phyloP scores from a whole-genome alignment of 306 rosid species.

The Echinosophora koreensis region DNA sequence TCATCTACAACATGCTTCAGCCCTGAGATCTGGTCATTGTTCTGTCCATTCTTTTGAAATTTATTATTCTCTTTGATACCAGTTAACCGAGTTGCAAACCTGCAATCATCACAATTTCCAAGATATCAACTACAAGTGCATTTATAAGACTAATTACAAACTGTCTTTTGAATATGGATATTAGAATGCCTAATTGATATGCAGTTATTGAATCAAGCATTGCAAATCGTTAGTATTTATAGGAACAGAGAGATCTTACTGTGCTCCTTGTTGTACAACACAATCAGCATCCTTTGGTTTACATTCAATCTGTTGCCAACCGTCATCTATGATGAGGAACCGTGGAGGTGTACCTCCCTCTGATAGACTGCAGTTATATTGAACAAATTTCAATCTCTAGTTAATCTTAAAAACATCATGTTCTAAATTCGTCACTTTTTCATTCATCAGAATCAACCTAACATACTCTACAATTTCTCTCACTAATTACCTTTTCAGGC shows the following conservation, averaged over 20 bases:
- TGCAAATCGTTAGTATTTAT: not conserved
- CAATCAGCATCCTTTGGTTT: constrained; percentile 63
- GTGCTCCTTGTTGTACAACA: constrained; percentile 95
- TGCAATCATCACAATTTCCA: constrained; percentile 47
- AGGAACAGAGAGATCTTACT: constrained; percentile 61
- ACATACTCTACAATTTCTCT: not conserved
- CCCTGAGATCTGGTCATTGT: constrained; percentile 67
- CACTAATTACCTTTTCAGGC: constrained; percentile 76
- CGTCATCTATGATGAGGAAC: constrained; percentile 94
- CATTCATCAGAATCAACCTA: constrained; percentile 10
- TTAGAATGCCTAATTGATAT: not conserved
- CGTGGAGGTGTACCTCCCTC: constrained; percentile 89
- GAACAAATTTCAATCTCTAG: constrained; percentile 43
- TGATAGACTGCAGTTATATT: constrained; percentile 68
- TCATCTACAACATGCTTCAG: constrained; percentile 83
- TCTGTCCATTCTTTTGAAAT: constrained; percentile 71
- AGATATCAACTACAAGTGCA: constrained; percentile 39
- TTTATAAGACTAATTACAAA: constrained; percentile 5
- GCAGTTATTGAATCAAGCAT: not conserved
- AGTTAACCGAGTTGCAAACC: constrained; percentile 90
- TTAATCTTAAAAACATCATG: constrained; percentile 11
- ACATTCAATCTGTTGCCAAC: constrained; percentile 97
- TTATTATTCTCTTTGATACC: constrained; percentile 89
- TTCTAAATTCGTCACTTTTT: constrained; percentile 1
- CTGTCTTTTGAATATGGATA: not conserved